A percentile compares a stretch with the other conserved stretches of the same genome.
These are phyloP conservation scores for Hyphopichia pseudoburtonii DNA, from an alignment of 1,139 yeast species.

Conservation along the genomic window DNA sequence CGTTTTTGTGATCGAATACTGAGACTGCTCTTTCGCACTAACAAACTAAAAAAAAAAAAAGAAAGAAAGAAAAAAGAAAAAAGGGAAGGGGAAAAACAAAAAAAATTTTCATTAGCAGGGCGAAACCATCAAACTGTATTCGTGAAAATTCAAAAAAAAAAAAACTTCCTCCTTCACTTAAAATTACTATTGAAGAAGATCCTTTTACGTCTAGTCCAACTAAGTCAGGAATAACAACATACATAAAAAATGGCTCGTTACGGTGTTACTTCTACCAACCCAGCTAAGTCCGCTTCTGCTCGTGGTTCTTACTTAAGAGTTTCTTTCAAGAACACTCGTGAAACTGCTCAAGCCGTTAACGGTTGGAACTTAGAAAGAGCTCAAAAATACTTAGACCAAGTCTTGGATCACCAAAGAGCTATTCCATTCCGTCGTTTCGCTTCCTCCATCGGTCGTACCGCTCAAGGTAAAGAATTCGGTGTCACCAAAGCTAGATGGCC, in stretches of 20 bases:
- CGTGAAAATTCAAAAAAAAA: background rate
- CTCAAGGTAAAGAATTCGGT: slow-evolving; percentile 99
- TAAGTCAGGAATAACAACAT: slow-evolving; percentile 7
- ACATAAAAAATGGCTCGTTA: slow-evolving; percentile 62
- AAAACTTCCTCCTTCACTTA: background rate
- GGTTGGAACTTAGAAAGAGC: slow-evolving; percentile 99
- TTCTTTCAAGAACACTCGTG: slow-evolving; percentile 99
- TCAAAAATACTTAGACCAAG: slow-evolving; percentile 94
- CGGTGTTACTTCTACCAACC: slow-evolving; percentile 99
- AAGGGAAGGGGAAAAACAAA: background rate
- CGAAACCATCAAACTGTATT: background rate
- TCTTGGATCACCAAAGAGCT: slow-evolving; percentile 97
- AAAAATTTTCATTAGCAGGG: background rate
- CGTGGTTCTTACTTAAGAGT: slow-evolving; percentile 99
- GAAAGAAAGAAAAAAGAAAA: background rate
- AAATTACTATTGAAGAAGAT: background rate
- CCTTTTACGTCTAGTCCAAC: background rate
- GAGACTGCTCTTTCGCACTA: background rate
- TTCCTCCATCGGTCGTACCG: slow-evolving; percentile 97
- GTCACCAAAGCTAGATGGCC: slow-evolving; percentile 99
- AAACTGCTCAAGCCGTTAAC: slow-evolving; percentile 96
- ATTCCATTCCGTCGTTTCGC: slow-evolving; percentile 99
- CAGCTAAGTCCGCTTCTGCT: slow-evolving; percentile 99
- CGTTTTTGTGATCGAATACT: too few species aligned
- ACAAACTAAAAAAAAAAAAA: too few species aligned